phyloP scores from a whole-genome alignment of 257 asterid species.

The Salvia hispanica region DNA sequence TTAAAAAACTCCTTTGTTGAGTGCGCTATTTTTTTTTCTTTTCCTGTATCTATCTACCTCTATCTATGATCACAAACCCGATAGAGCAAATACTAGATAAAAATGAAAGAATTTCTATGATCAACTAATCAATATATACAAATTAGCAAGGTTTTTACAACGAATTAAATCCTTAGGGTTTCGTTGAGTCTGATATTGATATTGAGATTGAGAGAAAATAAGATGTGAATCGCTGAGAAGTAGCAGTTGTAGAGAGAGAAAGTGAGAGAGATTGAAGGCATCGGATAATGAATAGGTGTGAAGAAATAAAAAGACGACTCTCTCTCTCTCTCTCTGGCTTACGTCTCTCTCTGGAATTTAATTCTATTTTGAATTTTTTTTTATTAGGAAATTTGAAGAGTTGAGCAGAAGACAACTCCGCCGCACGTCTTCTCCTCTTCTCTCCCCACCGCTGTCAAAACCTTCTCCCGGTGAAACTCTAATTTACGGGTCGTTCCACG shows the following conservation, averaged over 20 bases:
- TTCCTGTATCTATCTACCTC: constrained; percentile 23
- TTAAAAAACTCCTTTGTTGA: constrained; percentile 50
- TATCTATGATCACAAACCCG: constrained; percentile 38
- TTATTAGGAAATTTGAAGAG: constrained; percentile 16
- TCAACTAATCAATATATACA: constrained; percentile 47
- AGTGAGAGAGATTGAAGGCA: constrained; percentile 32
- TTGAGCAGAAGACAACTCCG: constrained; percentile 39
- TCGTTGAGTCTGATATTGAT: constrained; percentile 5
- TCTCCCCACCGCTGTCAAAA: constrained; percentile 35
- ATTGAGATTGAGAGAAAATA: constrained; percentile 21
- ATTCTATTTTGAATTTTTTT: constrained; percentile 1
- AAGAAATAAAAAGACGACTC: constrained; percentile 34
- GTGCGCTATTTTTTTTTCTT: constrained; percentile 22
- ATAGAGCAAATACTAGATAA: constrained; percentile 11
- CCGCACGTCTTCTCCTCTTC: constrained; percentile 45
- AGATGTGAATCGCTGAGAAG: constrained; percentile 5
- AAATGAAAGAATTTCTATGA: constrained; percentile 37
- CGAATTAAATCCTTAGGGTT: constrained; percentile 34
- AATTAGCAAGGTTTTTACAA: constrained; percentile 30
- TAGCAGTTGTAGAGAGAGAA: constrained; percentile 34
- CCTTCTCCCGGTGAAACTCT: constrained; percentile 21
- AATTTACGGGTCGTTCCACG: neutral
- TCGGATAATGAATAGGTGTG: constrained; percentile 50
- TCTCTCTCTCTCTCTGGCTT: constrained; percentile 36
- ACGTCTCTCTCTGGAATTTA: constrained; percentile 49